These are phyloP conservation scores for Entomortierella chlamydospora DNA, from an alignment of 192 early-diverging fungal genomes.

Conservation along the genomic window DNA sequence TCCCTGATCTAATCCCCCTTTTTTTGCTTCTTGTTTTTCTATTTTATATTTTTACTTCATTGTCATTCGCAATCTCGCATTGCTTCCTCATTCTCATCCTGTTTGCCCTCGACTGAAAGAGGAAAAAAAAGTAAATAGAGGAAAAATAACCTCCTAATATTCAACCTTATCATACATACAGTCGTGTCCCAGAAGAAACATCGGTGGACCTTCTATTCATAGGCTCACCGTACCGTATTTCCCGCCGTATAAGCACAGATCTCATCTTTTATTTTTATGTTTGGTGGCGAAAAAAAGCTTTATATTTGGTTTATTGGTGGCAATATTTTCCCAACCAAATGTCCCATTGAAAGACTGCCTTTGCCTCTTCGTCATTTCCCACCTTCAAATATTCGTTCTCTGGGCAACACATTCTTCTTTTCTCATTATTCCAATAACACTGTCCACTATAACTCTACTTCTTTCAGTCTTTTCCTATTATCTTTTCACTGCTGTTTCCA, in stretches of 20 bases:
- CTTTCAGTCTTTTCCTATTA: not conserved
- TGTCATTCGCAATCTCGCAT: not conserved
- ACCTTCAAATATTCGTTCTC: not conserved
- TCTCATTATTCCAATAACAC: not conserved
- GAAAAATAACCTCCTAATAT: too few species aligned
- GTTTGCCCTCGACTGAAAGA: too few species aligned
- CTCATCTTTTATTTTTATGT: not conserved
- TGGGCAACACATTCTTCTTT: not conserved
- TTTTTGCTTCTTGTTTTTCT: not conserved
- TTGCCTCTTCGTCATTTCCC: not conserved
- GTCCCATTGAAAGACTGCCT: not conserved
- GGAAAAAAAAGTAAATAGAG: too few species aligned
- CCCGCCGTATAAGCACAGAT: not conserved
- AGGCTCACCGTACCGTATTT: not conserved
- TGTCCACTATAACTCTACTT: too few species aligned
- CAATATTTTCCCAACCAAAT: not conserved
- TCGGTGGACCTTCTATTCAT: not conserved
- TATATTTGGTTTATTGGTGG: not conserved
- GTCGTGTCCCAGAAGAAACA: too few species aligned
- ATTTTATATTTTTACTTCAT: not conserved
- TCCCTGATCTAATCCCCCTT: not conserved
- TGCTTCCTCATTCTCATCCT: slow-evolving; percentile 1
- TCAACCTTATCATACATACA: too few species aligned
- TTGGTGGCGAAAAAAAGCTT: slow-evolving; percentile 1
- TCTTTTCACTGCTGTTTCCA: not conserved